Evolutionary conservation across 2,329 filamentous ascomycete species (phyloP), one percentile per base, ranked within the genome.

Genomic region (Alternaria sp.): DNA sequence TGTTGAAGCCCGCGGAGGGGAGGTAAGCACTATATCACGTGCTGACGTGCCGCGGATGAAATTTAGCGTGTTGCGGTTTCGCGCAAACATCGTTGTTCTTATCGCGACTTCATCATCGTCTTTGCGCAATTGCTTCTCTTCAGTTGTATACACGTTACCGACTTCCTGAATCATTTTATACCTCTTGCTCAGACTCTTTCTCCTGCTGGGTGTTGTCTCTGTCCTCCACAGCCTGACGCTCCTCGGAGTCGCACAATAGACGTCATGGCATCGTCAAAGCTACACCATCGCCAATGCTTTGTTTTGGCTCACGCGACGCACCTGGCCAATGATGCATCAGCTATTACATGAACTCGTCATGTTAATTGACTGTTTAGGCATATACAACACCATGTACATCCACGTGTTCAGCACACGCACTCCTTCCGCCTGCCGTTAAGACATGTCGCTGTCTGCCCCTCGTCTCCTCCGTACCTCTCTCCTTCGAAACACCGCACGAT

Each of bases 371-470:
- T 5, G 11, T 54, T 59, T 44, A 13, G 50, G 45, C 46, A 43
- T 43, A 30, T 44, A 43, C 30, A 62, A 56, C 43, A 44, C 53
- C 47, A 56, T 62, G 55, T 47, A 45, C 21, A 19, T 67, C 55
- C 56, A 68, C 58, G 63, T 66, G 62, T 59, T 52, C 17, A 44
- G 28, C 36, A 10, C 25, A 32, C 9, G 15, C 62, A 53, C 43
- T 19, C n/a, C 19, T 36, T 23, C 13, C 23, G 9, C 28, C 15
- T 36, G 6, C n/a, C 46, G 13, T 59, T 61, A 55, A 66, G 64
- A 62, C 15, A 71, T 70, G 67, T 71, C 59, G 50, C 49, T 66
- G 36, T 59, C 65, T 59, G 57, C 61, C 45, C 64, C 64, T 59
- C 61, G 61, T 60, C 57, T 66, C 23, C 19, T 64, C 8, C 59